Evolutionary conservation across 768 basidiomycete species (phyloP).

Genomic region (Amanita rubescens): DNA sequence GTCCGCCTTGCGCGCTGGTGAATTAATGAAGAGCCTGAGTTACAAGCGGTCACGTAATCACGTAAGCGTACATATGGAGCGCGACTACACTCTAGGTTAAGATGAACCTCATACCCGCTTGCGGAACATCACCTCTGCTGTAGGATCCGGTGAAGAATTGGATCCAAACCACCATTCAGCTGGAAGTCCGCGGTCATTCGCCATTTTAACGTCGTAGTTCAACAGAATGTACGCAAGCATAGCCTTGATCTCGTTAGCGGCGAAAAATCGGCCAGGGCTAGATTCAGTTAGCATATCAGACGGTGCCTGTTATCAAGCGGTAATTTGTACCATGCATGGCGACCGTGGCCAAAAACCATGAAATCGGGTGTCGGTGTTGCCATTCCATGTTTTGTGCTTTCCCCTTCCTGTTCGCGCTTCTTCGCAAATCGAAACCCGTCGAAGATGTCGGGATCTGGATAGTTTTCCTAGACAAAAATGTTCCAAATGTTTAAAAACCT

Average conservation of each 20-base stretch:
- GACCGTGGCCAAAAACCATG: conserved; percentile 26
- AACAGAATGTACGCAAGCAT: conserved; percentile 24
- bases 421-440: conserved; percentile 35
- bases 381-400: conserved; percentile 23
- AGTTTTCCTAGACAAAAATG: conserved; percentile 17
- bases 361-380: conserved; percentile 19
- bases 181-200: conserved; percentile 13
- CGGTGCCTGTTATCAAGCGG: background rate
- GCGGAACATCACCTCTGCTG: conserved; percentile 28
- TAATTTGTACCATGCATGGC: conserved; percentile 12
- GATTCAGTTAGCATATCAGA: background rate
- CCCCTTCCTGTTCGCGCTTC: conserved; percentile 20
- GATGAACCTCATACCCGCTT: conserved; percentile 9
- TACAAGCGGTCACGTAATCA: no score
- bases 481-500: background rate
- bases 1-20: no score
- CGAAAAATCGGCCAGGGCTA: conserved; percentile 29
- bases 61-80: no score
- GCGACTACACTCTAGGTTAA: no score
- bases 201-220: conserved; percentile 27
- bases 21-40: no score
- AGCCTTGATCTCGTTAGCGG: conserved; percentile 24
- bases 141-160: conserved; percentile 19
- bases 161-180: conserved; percentile 10
- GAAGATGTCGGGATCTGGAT: conserved; percentile 26